Base-by-base conservation (phyloP, 768 basidiomycete species). In the Suillus paluster region DNA sequence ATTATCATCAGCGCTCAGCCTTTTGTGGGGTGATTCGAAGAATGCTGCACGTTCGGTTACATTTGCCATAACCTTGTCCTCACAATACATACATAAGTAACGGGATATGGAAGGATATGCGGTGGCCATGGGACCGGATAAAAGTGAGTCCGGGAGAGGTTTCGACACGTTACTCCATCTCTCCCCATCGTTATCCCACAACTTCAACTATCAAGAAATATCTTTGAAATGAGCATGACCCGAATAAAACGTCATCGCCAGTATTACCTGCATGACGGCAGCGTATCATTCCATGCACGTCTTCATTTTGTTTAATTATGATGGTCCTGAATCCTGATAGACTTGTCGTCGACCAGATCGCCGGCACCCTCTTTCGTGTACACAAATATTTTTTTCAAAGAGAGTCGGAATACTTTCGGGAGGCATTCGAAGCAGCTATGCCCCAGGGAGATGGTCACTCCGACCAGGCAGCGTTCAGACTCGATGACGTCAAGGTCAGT, bases 311-410 rank as follows among this genome's bases (percentile, higher is more conserved):
- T 41, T 36, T 62, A 2, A 7, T 55, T 25, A 3, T 14, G 23
- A 27, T 55, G 23, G 21, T 41, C 17, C 38, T 39, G 38, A 55
- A n/a, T 41, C 17, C 38, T 39, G 38, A 55, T 55, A 55, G 34
- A 17, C 6, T 38, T 19, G 5, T 9, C 39, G 19, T 44, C n/a
- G 7, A 39, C 4, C 54, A 82, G 81, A 77, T 80, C 0, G 73
- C 77, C n/a, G 67, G 65, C 5, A 73, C 63, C 0, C n/a, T 75
- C 0, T 82, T 79, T 55, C 71, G 72, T 0, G 55, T 80, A 0
- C 80, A 81, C 48, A 60, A 73, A 0, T 67, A 73, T 33, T 81
- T 79, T 49, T 78, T 81, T 5, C 71, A 79, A 7, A 49, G 78
- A 0, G 78, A 80, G 5, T 79, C 79, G 0, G 59, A 65, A 0